These are phyloP conservation scores for Leucocoprinus leucothites DNA, from an alignment of 768 basidiomycete species.

Conservation along the genomic window DNA sequence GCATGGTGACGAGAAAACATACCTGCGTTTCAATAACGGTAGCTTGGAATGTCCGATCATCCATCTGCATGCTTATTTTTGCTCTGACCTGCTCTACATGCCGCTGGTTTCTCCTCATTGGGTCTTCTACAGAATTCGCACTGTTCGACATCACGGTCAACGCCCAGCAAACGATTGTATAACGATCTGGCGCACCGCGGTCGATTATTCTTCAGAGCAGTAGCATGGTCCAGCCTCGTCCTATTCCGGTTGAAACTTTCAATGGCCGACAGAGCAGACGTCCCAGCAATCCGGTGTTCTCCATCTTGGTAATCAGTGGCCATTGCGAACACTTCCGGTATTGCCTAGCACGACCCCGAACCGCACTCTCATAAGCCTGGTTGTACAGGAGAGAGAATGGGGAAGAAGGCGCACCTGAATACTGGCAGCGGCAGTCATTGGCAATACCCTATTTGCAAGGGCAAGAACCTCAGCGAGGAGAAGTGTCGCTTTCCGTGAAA, in stretches of 20 bases:
- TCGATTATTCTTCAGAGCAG: conserved; percentile 49
- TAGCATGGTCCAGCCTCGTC: conserved; percentile 58
- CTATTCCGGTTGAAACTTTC: conserved; percentile 94
- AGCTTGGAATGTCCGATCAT: conserved; percentile 88
- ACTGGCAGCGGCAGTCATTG: conserved; percentile 74
- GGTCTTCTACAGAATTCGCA: conserved; percentile 82
- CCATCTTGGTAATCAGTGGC: conserved; percentile 80
- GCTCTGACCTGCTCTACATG: conserved; percentile 90
- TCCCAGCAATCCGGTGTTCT: conserved; percentile 78
- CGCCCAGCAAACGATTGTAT: background rate
- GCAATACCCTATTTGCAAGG: conserved; percentile 84
- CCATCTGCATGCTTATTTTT: conserved; percentile 91
- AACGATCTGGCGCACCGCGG: conserved; percentile 47
- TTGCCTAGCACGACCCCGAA: conserved; percentile 46
- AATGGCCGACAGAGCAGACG: conserved; percentile 80
- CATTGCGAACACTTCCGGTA: conserved; percentile 82
- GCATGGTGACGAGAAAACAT: conserved; percentile 9
- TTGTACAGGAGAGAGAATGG: background rate
- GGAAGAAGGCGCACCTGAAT: conserved; percentile 60
- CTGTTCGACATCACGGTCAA: conserved; percentile 25
- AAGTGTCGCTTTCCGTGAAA: conserved; percentile 88
- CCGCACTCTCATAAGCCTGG: background rate
- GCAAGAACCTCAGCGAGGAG: conserved; percentile 90
- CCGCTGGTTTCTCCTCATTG: conserved; percentile 81
- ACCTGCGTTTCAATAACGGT: conserved; percentile 87